Base-by-base conservation (phyloP, 169 alveolate genomes). In the Amoebophrya sp. region DNA sequence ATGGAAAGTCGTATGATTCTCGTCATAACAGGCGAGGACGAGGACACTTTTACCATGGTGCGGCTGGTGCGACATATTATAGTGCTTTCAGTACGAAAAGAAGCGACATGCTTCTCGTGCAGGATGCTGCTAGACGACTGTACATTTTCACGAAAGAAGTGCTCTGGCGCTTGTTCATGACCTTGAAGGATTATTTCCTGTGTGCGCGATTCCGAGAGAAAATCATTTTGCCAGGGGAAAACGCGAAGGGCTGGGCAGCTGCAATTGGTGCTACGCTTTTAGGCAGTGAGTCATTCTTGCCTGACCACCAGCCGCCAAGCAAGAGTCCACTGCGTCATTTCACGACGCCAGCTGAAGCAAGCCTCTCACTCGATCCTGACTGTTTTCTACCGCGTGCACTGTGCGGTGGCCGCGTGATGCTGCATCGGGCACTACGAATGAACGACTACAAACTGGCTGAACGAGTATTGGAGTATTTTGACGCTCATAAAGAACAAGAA, bases 371-470 rank as follows among this genome's bases (percentile, higher is more conserved):
- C 2, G 38, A 65, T 29, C 83, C 83, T 29, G 83, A 65, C 2
- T 65, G 33, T 36, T 65, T 65, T 65, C 83, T 65, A 10, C 83
- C 83, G 33, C 83, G 83, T 0, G n/a, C n/a, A 36, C 83, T 65
- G 36, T 65, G 38, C 36, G 26, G n/a, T 26, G 38, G 38, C 39
- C 2, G 1, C 2, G 33, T 65, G 83, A 29, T 65, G 83, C 26
- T 65, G 33, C 83, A 65, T 36, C 83, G 83, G 38, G 83, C 83
- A 10, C 83, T 65, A 26, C 83, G 83, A 29, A 65, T 65, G 83
- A 65, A 65, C 26, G 83, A 65, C 83, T 65, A 65, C 83, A 65
- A 65, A 65, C 26, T 65, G 26, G 83, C 83, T 10, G 83, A 65
- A 26, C 18, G n/a, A 65, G n/a, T 65, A 26, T 36, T 6, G 38